A percentile compares a stretch with the other conserved stretches of the same genome.
phyloP scores from a whole-genome alignment of 805 yeast species.

The Cyberlindnera euphorbiae region DNA sequence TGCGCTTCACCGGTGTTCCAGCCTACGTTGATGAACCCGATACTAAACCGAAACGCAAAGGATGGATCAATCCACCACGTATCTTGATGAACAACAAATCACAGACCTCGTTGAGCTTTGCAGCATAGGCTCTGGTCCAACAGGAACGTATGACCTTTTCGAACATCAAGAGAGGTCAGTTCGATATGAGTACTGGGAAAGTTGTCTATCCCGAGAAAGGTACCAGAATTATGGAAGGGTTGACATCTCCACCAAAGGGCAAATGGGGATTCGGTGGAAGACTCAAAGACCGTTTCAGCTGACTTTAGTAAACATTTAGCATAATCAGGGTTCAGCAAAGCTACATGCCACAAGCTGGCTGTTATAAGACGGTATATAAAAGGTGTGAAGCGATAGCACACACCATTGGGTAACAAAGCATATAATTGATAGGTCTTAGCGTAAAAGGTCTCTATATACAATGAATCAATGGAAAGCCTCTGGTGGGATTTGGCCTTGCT shows the following conservation, averaged over 20 bases:
- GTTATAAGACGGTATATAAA: no score
- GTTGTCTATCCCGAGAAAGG: slow-evolving; percentile 15
- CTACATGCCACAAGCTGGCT: no score
- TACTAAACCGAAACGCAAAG: slow-evolving; percentile 19
- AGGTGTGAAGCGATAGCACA: no score
- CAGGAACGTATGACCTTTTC: slow-evolving; percentile 24
- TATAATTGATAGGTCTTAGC: no score
- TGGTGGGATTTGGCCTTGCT: slow-evolving; percentile 26
- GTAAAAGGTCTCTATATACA: neutral
- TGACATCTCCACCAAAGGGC: slow-evolving; percentile 8
- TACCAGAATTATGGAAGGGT: slow-evolving; percentile 10
- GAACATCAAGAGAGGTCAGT: slow-evolving; percentile 19
- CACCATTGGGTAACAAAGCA: no score
- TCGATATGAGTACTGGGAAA: slow-evolving; percentile 19
- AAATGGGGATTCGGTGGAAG: slow-evolving; percentile 15
- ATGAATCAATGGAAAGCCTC: slow-evolving; percentile 25
- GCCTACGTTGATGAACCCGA: slow-evolving; percentile 17
- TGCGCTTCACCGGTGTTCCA: slow-evolving; percentile 27
- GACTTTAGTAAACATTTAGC: no score
- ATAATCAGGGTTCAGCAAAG: no score
- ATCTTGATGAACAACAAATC: slow-evolving; percentile 6
- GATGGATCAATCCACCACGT: slow-evolving; percentile 23
- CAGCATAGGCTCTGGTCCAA: slow-evolving; percentile 23
- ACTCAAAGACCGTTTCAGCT: slow-evolving; percentile 9
- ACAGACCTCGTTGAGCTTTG: slow-evolving; percentile 15